These are phyloP conservation scores for Haplosporangium gracile DNA, from an alignment of 192 early-diverging fungal species.

Conservation along the genomic window DNA sequence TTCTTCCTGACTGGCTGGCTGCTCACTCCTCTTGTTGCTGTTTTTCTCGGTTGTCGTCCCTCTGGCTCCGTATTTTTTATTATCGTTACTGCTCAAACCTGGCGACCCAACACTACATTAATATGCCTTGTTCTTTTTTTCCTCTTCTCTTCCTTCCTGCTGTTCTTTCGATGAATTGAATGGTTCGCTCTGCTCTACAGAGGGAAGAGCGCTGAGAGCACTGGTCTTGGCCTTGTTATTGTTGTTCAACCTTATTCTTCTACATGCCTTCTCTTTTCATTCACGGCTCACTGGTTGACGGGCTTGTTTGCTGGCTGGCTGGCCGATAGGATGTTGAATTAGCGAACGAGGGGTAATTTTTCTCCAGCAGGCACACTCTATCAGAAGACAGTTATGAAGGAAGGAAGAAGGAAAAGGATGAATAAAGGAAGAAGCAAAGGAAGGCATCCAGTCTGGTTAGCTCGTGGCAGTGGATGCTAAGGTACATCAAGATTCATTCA, in stretches of 20 bases:
- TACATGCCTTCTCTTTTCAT: not conserved
- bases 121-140: no score
- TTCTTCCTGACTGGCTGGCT: no score
- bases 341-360: not conserved
- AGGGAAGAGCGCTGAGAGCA: constrained; percentile 1
- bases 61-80: no score
- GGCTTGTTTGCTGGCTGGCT: not conserved
- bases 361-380: not conserved
- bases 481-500: not conserved
- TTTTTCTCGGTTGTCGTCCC: no score
- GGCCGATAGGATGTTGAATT: not conserved
- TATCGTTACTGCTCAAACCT: no score
- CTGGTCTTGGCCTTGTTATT: not conserved
- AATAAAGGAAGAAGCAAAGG: not conserved
- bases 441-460: not conserved
- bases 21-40: no score
- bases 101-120: no score
- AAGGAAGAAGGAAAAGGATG: not conserved
- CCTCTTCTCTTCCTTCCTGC: not conserved
- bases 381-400: not conserved
- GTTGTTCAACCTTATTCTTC: not conserved
- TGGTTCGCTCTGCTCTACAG: not conserved
- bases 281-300: not conserved
- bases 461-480: not conserved
- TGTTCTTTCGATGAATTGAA: not conserved